Base-by-base conservation (phyloP, 495 filamentous ascomycete species). In the Aspergillus affinis region DNA sequence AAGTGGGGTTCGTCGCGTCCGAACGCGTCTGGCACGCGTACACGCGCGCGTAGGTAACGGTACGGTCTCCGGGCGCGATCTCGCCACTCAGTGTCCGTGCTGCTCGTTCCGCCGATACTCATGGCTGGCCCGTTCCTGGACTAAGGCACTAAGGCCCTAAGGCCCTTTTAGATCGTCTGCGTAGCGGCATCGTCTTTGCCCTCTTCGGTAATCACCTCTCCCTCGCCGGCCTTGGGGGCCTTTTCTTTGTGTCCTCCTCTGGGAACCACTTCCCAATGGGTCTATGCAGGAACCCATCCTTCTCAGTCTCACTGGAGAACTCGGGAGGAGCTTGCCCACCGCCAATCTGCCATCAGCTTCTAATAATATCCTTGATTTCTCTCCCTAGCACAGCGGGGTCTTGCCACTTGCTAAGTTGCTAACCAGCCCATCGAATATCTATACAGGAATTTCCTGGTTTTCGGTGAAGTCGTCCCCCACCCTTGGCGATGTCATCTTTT, bases 1-100 rank as follows among this genome's bases (percentile, higher is more conserved):
- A 63, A 49, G 59, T 58, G 62, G 62, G 65, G 62, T 62, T 61
- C 19, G 48, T 49, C 65, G 65, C 65, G 65, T 57, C 47, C 13
- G 13, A 10, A 58, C 65, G 62, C 65, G 65, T 63, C 56, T 21
- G 27, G 20, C 9, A 62, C 65, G 65, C 65, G 65, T 51, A 60
- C n/a, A 52, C 60, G 61, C 65, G 65, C 65, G 65, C 59, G 32
- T 62, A 55, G 62, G 64, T 41, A 41, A 62, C 49, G 23, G 55
- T 63, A 64, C 59, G 27, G 61, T 61, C 59, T 52, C 15, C 27
- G 32, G 46, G 17, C 56, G 21, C 45, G 1, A 6, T 46, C 17
- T 29, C 12, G 30, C 63, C 59, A 61, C n/a, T 57, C 49, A 59
- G 12, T 18, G 27, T 18, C 23, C 36, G 46, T 46, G 32, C 26